Evolutionary conservation across 768 basidiomycete genomes (phyloP), one percentile per base, ranked within the genome.

Genomic region (Cystobasidium tubakii): DNA sequence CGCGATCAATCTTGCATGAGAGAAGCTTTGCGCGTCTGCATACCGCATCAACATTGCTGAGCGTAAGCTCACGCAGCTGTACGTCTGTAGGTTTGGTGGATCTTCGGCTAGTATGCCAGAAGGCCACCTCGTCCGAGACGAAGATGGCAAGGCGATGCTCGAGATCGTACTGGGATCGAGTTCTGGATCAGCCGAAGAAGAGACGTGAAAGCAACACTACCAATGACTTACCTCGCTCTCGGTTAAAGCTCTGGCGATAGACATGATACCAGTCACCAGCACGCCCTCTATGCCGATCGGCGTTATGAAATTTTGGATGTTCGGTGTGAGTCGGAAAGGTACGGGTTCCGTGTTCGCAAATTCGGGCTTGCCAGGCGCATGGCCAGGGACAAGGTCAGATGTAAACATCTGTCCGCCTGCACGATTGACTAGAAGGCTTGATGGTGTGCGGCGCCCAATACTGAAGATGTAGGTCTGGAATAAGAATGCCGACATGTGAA

Each of bases 311-410:
- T 86, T 85, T 82, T 99, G 96, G 84, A 99, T 87, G 81, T 96
- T 97, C 1, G 93, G 93, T 2, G 96, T 98, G 76, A 95, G 87
- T 43, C 96, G 89, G 89, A 99, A 99, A 0, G 96, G 96, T 3
- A 97, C 92, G 1, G 88, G 85, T 77, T 99, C 96, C 76, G 84
- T 87, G 21, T 90, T 89, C 17, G 86, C 85, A 79, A 92, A 90
- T 53, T 90, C 81, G 1, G 87, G 80, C 66, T 84, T 88, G 73
- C 84, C 66, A 34, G 75, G 62, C 17, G 81, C 81, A 73, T 82
- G 78, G 17, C 76, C 76, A 72, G 95, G 94, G 23, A 95, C 83
- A 36, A 96, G 83, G 79, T 99, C 96, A 63, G 90, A 90, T 90
- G 96, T 94, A 44, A 90, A 88, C 78, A 98, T 88, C 75, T 88